These are phyloP conservation scores for Aspergillus udagawae DNA, from an alignment of 2,329 filamentous ascomycete species.

Conservation along the genomic window DNA sequence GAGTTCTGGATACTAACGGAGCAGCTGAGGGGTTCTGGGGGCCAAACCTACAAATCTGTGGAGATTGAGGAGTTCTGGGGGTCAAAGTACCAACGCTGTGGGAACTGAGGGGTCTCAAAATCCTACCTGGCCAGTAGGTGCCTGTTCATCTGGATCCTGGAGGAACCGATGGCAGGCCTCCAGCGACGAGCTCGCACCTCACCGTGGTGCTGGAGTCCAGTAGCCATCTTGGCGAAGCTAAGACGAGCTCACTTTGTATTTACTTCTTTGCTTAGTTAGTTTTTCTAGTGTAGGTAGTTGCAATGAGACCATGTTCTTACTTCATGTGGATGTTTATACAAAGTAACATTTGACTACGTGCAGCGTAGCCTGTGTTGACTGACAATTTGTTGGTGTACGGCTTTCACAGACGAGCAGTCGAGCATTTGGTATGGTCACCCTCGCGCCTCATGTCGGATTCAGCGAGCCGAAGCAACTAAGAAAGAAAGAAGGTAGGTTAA, in stretches of 20 bases:
- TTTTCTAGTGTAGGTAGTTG: not conserved
- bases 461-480: not conserved
- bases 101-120: not conserved
- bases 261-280: not conserved
- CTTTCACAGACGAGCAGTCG: not conserved
- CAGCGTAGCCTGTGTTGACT: not conserved
- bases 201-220: constrained; percentile 12
- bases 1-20: too few species aligned
- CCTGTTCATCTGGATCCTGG: not conserved
- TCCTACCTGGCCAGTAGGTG: not conserved
- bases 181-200: constrained; percentile 11
- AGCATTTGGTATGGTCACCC: not conserved
- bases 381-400: not conserved
- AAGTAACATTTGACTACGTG: not conserved
- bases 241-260: constrained; percentile 6
- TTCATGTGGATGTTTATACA: not conserved
- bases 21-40: too few species aligned
- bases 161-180: constrained; percentile 1
- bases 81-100: too few species aligned
- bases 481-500: not conserved
- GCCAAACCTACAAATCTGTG: too few species aligned
- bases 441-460: not conserved
- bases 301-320: not conserved
- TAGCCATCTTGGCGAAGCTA: constrained; percentile 8
- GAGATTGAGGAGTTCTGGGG: too few species aligned